A percentile compares a stretch with the other conserved stretches of the same genome.
phyloP scores from a whole-genome alignment of 2,329 filamentous ascomycete species.

The Aspergillus hiratsukae region DNA sequence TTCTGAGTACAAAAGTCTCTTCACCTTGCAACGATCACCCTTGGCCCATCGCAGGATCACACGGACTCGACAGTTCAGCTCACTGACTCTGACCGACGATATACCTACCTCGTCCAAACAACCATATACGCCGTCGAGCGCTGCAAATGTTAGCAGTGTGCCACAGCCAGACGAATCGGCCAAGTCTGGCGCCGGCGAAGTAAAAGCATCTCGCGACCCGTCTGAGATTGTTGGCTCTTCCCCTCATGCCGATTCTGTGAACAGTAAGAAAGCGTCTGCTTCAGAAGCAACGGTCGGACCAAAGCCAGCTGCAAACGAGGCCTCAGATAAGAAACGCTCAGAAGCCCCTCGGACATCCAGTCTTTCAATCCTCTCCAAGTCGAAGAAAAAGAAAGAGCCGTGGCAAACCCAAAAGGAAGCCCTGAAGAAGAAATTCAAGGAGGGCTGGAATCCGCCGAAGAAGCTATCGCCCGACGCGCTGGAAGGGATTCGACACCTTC shows the following conservation, averaged over 20 bases:
- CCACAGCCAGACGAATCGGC: neutral
- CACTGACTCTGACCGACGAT: neutral
- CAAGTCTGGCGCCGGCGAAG: neutral
- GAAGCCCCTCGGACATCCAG: neutral
- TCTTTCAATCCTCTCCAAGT: neutral
- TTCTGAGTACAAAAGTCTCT: conserved; percentile 2
- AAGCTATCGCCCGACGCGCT: conserved; percentile 87
- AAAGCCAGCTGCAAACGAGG: neutral
- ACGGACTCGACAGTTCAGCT: conserved; percentile 5
- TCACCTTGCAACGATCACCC: neutral
- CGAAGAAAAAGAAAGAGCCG: conserved; percentile 39
- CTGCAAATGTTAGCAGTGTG: neutral
- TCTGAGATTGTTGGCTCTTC: neutral
- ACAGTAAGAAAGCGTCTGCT: neutral
- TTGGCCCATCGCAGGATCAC: conserved; percentile 2
- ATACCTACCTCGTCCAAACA: neutral
- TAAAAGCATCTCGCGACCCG: neutral
- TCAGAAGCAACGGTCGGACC: neutral
- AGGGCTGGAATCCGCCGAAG: conserved; percentile 75
- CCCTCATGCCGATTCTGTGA: neutral
- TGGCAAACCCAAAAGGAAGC: conserved; percentile 77
- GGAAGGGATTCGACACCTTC: conserved; percentile 79
- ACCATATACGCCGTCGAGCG: neutral
- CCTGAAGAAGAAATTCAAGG: conserved; percentile 72
- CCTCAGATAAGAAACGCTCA: neutral